Evolutionary conservation across 768 basidiomycete species (phyloP), one percentile per base, ranked within the genome.

Genomic region (Nidularia pulvinata): DNA sequence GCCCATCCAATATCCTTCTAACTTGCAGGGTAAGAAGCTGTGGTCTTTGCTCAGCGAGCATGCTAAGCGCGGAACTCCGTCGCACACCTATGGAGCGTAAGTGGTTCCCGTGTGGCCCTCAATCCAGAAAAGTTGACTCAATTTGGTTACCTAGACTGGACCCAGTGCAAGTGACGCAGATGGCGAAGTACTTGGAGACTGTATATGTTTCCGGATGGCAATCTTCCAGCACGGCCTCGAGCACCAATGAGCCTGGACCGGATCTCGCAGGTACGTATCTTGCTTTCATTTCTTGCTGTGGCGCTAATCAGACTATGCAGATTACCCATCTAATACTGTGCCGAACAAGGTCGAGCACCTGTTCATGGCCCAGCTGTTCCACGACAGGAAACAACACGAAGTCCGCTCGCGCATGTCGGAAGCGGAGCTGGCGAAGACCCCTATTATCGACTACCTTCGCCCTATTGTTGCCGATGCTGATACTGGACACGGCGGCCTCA

Each of bases 131-230:
- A 34, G 10, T 33, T 46, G 48, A 53, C 47, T 42, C 33, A 22
- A 52, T 36, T 51, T 33, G 50, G n/a, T 5, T 51, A n/a, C n/a
- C 10, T 61, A 98, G 96, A 19, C 87, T 99, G 59, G 97, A 99
- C 69, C 93, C 95, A 0, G 94, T 99, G 5, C 97, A 99, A 72
- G 83, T 98, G 48, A 98, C 95, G 0, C 97, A 99, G 73, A 99
- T 99, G 97, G 95, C 96, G 25, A 92, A 91, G 68, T 92, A 98
- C 70, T 89, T 98, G 61, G 97, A 98, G 74, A 98, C 96, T 2
- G 91, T 99, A 61, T 99, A 99, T 66, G 93, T 99, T 53, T 99
- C 97, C 6, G 97, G 97, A 4, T 93, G 91, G 91, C 91, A 93
- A 64, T 93, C 88, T 14, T 95, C 92, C 16, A 93, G 91, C 64